A percentile compares a stretch with the other conserved stretches of the same genome.
Conservation (phyloP, 208 protist species). For the Trypanosoma congolense region DNA sequence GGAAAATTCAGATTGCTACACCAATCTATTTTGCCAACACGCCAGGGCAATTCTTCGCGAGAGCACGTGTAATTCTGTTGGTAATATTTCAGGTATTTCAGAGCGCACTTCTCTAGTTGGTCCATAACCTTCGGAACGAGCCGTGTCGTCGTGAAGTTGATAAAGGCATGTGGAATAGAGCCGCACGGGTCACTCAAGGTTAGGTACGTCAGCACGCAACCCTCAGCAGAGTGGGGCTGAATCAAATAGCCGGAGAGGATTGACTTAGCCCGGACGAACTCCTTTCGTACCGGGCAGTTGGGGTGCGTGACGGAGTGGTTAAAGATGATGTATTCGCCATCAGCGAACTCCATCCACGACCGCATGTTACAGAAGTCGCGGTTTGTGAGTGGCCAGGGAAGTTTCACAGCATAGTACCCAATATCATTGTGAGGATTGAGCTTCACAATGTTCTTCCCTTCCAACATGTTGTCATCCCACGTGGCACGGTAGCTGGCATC, state of each 20-base stretch:
- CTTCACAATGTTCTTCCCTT: conserved; percentile 78
- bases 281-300: conserved; percentile 68
- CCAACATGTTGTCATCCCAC: conserved; percentile 87
- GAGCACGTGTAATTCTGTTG: conserved; percentile 45
- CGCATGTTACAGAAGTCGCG: conserved; percentile 90
- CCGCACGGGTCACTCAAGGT: conserved; percentile 85
- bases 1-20: conserved; percentile 62
- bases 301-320: conserved; percentile 85
- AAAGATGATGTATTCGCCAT: conserved; percentile 89
- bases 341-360: conserved; percentile 89
- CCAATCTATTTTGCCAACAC: conserved; percentile 78
- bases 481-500: conserved; percentile 77
- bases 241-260: conserved; percentile 85
- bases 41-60: conserved; percentile 60
- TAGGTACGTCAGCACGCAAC: conserved; percentile 70
- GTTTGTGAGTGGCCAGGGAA: conserved; percentile 82
- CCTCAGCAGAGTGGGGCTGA: conserved; percentile 36
- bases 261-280: conserved; percentile 73
- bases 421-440: conserved; percentile 86
- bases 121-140: conserved; percentile 48
- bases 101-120: conserved; percentile 61
- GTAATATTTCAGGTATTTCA: conserved; percentile 53
- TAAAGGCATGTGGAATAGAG: conserved; percentile 70
- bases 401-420: conserved; percentile 86
- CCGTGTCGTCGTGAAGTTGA: conserved; percentile 77